Evolutionary conservation across 768 basidiomycete species (phyloP), one percentile per base, ranked within the genome.

Genomic region (Cystobasidiopsis lactophilus): DNA sequence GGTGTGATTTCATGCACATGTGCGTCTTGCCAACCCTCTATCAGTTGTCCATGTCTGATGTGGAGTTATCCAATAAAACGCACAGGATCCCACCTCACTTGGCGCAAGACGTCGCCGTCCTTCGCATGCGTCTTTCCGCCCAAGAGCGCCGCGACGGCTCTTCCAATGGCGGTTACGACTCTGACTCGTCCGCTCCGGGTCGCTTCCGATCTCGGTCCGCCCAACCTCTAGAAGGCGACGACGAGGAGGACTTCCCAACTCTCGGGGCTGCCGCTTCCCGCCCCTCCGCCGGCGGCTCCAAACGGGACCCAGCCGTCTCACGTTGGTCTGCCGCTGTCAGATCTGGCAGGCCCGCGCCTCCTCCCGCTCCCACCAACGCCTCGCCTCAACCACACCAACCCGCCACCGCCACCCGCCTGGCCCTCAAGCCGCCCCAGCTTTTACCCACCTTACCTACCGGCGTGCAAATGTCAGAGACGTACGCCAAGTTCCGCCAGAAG

Each of bases 1-100:
- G 75, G 58, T 96, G 89, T 75, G 93, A 95, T 68, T 96, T 96
- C 68, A 68, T 93, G 63, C 89, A 93, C 86, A 52, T 57, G 66
- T 84, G 5, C 74, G 74, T 27, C 16, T 68, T 29, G 69, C 43
- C 63, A 67, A 18, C 72, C 74, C 50, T 64, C 59, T 56, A 47
- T 43, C 40, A n/a, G n/a, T n/a, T n/a, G n/a, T n/a, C n/a, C n/a
- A n/a, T n/a, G n/a, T n/a, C n/a, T n/a, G n/a, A n/a, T n/a, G n/a
- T n/a, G n/a, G n/a, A 14, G 9, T 35, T 35, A 35, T 35, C 33
- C 33, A 40, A n/a, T n/a, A n/a, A n/a, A n/a, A n/a, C 45, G 5
- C 43, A 40, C 47, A 52, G 61, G 30, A 65, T 65, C 38, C 68
- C 70, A 3, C 69, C 72, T 0, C 60, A 31, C 33, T 18, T 41